Evolutionary conservation across 192 early-diverging fungal genomes (phyloP).

Genomic region (Phycomyces nitens): DNA sequence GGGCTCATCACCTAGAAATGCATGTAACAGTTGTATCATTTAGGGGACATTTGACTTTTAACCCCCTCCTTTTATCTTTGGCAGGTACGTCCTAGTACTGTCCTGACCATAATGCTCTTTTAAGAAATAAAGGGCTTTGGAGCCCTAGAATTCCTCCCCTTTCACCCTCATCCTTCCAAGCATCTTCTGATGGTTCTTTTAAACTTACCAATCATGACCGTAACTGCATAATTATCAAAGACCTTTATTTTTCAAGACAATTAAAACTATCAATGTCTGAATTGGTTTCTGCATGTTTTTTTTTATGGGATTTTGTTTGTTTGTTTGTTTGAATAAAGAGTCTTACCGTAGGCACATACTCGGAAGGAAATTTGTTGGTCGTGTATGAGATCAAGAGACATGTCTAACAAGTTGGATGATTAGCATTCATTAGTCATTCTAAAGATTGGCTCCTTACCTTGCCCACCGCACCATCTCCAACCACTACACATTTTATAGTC

Average conservation of each 20-base stretch:
- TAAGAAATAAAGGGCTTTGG: no score
- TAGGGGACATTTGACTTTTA: no score
- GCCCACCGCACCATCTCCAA: conserved; percentile 72
- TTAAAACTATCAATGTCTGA: not conserved
- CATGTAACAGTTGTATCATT: no score
- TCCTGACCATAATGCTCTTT: no score
- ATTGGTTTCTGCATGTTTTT: not conserved
- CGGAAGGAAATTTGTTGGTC: conserved; percentile 91
- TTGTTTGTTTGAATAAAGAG: no score
- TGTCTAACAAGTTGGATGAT: conserved; percentile 52
- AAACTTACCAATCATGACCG: conserved; percentile 85
- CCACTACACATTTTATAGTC: conserved; percentile 77
- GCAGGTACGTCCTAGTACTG: no score
- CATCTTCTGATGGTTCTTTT: not conserved
- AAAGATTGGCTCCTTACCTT: conserved; percentile 45
- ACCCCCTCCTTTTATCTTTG: no score
- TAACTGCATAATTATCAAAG: conserved; percentile 97
- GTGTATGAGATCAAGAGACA: conserved; percentile 93
- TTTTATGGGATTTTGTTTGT: no score
- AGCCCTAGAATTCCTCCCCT: no score
- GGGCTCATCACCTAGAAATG: conserved; percentile 69
- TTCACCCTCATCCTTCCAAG: no score
- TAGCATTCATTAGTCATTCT: not conserved
- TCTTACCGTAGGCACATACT: conserved; percentile 91
- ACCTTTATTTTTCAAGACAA: conserved; percentile 42